phyloP scores from a whole-genome alignment of 1,284 basidiomycete genomes.

The Schizopora paradoxa region DNA sequence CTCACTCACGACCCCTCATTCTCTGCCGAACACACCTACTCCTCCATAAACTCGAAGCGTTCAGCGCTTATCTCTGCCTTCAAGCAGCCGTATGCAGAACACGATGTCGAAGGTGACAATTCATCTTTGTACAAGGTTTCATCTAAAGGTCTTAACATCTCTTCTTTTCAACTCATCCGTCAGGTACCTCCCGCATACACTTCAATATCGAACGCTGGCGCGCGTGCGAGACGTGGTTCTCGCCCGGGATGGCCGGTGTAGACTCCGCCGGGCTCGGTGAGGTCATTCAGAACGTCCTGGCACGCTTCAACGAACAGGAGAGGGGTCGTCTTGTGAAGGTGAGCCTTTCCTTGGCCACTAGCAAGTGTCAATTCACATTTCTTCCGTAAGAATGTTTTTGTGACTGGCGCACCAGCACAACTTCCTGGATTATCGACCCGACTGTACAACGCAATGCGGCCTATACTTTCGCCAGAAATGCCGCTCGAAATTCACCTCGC shows the following conservation, averaged over 20 bases:
- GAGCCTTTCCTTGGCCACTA: constrained; percentile 1
- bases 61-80: constrained; percentile 86
- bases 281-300: constrained; percentile 80
- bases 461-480: constrained; percentile 78
- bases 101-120: constrained; percentile 58
- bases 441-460: constrained; percentile 66
- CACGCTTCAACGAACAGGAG: constrained; percentile 63
- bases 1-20: constrained; percentile 83
- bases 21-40: constrained; percentile 77
- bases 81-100: constrained; percentile 63
- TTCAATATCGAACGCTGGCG: constrained; percentile 92
- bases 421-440: constrained; percentile 70
- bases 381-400: constrained; percentile 72
- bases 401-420: constrained; percentile 80
- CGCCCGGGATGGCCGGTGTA: constrained; percentile 89
- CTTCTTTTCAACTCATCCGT: constrained; percentile 11
- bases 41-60: constrained; percentile 67
- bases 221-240: constrained; percentile 92
- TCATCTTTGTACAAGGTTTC: not conserved
- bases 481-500: constrained; percentile 57
- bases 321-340: constrained; percentile 56
- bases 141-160: not conserved
- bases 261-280: constrained; percentile 94
- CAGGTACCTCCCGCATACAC: constrained; percentile 73
- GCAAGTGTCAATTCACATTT: not conserved